Conservation (phyloP, 768 basidiomycete genomes). For the Macrolepiota dolichaula region DNA sequence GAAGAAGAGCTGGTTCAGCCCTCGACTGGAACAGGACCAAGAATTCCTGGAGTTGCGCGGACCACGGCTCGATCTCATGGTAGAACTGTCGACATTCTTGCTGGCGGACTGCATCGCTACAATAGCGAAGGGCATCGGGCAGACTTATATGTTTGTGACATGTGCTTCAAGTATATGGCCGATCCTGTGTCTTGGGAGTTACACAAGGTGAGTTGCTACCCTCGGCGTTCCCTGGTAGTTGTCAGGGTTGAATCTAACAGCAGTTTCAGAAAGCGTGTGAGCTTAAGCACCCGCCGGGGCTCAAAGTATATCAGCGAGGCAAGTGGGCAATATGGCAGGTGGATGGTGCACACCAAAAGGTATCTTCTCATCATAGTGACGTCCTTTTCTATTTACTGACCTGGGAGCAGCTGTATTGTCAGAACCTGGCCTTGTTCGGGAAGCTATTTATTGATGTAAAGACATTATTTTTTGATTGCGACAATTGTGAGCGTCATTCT, state of each 20-base stretch:
- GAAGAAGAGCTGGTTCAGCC: conserved; percentile 37
- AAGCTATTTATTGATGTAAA: conserved; percentile 99
- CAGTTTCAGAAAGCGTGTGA: conserved; percentile 62
- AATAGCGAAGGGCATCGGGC: conserved; percentile 43
- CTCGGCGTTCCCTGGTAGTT: background rate
- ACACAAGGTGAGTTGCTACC: conserved; percentile 49
- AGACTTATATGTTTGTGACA: conserved; percentile 80
- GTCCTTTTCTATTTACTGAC: conserved; percentile 2
- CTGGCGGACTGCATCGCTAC: conserved; percentile 54
- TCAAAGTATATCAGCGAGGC: conserved; percentile 86
- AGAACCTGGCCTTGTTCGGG: conserved; percentile 92
- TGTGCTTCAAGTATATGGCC: conserved; percentile 96
- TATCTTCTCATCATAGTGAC: conserved; percentile 25
- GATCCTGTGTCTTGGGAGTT: conserved; percentile 67
- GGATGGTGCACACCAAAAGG: conserved; percentile 85
- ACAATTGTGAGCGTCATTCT: conserved; percentile 60
- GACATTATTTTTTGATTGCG: conserved; percentile 88
- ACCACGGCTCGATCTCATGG: conserved; percentile 58
- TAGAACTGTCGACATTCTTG: conserved; percentile 71
- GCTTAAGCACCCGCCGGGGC: conserved; percentile 74
- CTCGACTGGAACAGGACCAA: conserved; percentile 22
- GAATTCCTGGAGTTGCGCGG: conserved; percentile 48
- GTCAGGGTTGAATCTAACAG: background rate
- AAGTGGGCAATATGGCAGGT: conserved; percentile 94
- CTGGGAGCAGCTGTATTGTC: conserved; percentile 79